These are phyloP conservation scores for Myxozyma geophila DNA, from an alignment of 805 yeast genomes.

Conservation along the genomic window DNA sequence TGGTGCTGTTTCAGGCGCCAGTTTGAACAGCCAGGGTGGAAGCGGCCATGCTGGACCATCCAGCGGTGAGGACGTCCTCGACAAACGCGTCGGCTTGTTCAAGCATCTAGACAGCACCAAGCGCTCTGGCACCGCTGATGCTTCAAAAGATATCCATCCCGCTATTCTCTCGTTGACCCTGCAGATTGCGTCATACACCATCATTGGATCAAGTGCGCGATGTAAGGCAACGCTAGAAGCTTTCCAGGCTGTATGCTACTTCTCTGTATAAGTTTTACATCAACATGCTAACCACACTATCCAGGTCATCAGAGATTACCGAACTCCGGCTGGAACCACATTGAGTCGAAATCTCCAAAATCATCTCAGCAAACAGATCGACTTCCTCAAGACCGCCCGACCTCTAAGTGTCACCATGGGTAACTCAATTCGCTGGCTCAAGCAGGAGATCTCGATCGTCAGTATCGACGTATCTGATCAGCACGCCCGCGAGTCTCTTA, in stretches of 20 bases:
- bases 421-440: slow-evolving; percentile 94
- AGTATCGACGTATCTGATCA: slow-evolving; percentile 72
- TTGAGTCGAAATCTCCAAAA: slow-evolving; percentile 86
- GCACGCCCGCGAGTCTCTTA: slow-evolving; percentile 66
- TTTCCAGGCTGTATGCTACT: slow-evolving; percentile 53
- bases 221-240: slow-evolving; percentile 83
- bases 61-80: slow-evolving; percentile 28
- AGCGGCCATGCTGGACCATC: slow-evolving; percentile 49
- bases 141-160: slow-evolving; percentile 82
- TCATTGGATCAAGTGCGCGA: slow-evolving; percentile 88
- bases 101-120: slow-evolving; percentile 47
- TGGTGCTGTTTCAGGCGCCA: slow-evolving; percentile 51
- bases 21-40: slow-evolving; percentile 50
- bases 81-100: slow-evolving; percentile 43
- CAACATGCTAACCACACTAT: neutral
- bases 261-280: neutral
- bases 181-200: slow-evolving; percentile 77
- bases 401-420: slow-evolving; percentile 96
- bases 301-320: slow-evolving; percentile 74
- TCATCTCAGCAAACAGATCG: slow-evolving; percentile 89
- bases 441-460: slow-evolving; percentile 85
- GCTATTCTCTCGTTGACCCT: slow-evolving; percentile 76
- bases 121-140: slow-evolving; percentile 53
- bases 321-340: slow-evolving; percentile 83
- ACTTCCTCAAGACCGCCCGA: slow-evolving; percentile 84